Percentiles rank a stretch among this genome's conserved stretches.
Evolutionary conservation across 2,329 filamentous ascomycete species (phyloP).

Genomic region (Fusarium miscanthi): DNA sequence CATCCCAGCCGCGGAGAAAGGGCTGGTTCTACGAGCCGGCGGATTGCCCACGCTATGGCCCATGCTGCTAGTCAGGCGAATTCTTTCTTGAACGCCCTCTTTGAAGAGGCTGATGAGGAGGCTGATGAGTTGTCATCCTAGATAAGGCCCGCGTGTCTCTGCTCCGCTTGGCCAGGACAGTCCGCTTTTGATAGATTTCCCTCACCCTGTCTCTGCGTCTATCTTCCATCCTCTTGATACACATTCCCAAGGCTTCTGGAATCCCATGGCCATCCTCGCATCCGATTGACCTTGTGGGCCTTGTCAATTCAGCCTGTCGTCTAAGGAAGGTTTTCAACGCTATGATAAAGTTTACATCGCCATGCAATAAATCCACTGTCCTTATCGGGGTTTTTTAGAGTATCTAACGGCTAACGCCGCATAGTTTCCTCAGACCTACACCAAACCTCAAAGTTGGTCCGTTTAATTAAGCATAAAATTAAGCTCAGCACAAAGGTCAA

Average conservation of each 20-base stretch:
- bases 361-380: not conserved
- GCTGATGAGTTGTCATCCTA: not conserved
- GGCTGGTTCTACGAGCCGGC: too few species aligned
- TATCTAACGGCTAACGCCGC: not conserved
- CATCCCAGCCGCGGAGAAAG: not conserved
- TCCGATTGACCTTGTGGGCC: too few species aligned
- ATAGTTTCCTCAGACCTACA: not conserved
- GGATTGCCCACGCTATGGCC: too few species aligned
- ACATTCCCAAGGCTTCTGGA: not conserved
- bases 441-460: not conserved
- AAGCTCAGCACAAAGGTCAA: not conserved
- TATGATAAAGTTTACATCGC: fast-evolving
- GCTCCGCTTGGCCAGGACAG: too few species aligned
- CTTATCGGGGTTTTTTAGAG: not conserved
- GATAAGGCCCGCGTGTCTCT: too few species aligned
- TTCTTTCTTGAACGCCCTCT: not conserved
- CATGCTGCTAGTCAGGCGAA: not conserved
- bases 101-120: not conserved
- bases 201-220: not conserved
- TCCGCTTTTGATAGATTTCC: not conserved
- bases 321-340: fast-evolving
- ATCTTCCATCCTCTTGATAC: too few species aligned
- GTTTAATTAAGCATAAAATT: not conserved
- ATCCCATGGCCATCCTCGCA: not conserved
- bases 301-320: too few species aligned